Base-by-base conservation (phyloP, 1,284 basidiomycete species). In the Sanghuangporus weigelae region DNA sequence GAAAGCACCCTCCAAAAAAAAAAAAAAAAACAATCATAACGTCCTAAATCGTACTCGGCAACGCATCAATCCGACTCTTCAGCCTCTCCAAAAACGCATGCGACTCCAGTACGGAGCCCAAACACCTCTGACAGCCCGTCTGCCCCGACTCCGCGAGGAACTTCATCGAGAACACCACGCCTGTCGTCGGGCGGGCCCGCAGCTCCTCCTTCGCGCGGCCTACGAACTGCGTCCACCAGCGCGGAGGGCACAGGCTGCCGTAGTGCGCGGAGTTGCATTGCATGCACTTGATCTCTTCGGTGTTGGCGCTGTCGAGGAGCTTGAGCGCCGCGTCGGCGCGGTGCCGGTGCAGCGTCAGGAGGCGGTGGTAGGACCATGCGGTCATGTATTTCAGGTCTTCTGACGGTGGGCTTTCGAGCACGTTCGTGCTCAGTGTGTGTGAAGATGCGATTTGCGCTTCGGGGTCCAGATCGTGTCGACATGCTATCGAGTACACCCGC, bases 401-500 rank as follows among this genome's bases (percentile, higher is more conserved):
- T 56, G 77, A 81, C 1, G 84, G 75, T 1, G 81, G 81, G 21
- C 75, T 77, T 51, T 84, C 80, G 42, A 86, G 76, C 59, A 90
- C 71, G 64, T 83, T 79, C 14, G 78, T 73, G 54, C 72, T 68
- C n/a, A 90, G 80, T 0, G 86, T 87, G 67, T 82, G 73, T 14
- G 73, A 75, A 8, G 87, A 86, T 14, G 84, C 83, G 39, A 80
- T 69, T 55, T 76, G 76, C 21, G 80, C 78, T 69, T 85, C 84
- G 26, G 81, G 78, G 60, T 86, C 82, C 19, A 90, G 73, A 21
- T 86, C 84, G 66, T 82, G 85, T 7, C 84, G 82, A 65, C 81
- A 83, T 2, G 89, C 86, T 55, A 90, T 84, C 26, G 89, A 86
- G 68, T 86, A 91, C 11, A 88, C 85, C 14, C 86, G 82, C 21